Evolutionary conservation across 768 basidiomycete species (phyloP).

Genomic region (Gloeopeniophorella convolvens): DNA sequence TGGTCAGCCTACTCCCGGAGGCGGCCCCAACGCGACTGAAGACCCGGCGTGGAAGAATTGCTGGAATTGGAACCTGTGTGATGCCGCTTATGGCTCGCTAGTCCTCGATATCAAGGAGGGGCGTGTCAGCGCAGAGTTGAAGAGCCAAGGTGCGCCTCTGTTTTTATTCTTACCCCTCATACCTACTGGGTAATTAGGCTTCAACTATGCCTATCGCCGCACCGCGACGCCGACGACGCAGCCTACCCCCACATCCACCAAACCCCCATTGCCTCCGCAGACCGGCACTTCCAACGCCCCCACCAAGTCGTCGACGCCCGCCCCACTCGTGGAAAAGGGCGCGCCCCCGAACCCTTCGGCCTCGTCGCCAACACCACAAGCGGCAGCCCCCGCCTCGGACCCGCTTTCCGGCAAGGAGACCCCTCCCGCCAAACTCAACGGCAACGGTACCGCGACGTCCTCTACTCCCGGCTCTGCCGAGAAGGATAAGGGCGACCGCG

Average conservation of each 20-base stretch:
- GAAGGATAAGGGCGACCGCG: conserved; percentile 17
- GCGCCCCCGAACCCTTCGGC: conserved; percentile 5
- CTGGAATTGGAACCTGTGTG: conserved; percentile 98
- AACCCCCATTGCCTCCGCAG: conserved; percentile 42
- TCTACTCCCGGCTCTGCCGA: conserved; percentile 18
- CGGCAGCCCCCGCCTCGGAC: background rate
- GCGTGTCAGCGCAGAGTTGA: conserved; percentile 85
- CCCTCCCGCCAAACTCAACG: conserved; percentile 19
- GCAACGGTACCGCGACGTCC: conserved; percentile 33
- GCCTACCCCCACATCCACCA: conserved; percentile 53
- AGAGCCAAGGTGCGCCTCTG: conserved; percentile 71
- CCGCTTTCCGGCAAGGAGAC: conserved; percentile 12
- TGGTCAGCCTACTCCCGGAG: conserved; percentile 36
- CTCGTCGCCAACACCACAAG: background rate
- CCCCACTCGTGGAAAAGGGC: conserved; percentile 15
- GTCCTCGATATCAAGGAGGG: conserved; percentile 89
- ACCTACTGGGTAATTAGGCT: conserved; percentile 43
- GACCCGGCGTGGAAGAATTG: conserved; percentile 98
- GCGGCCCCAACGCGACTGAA: conserved; percentile 51
- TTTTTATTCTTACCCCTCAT: background rate
- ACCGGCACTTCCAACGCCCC: conserved; percentile 30
- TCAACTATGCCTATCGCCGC: conserved; percentile 93
- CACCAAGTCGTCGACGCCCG: conserved; percentile 31
- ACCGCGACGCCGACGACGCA: conserved; percentile 49
- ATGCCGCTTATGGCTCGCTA: conserved; percentile 88